Evolutionary conservation across 148 eudicot species (phyloP).

Genomic region (Pouteria glomerata): DNA sequence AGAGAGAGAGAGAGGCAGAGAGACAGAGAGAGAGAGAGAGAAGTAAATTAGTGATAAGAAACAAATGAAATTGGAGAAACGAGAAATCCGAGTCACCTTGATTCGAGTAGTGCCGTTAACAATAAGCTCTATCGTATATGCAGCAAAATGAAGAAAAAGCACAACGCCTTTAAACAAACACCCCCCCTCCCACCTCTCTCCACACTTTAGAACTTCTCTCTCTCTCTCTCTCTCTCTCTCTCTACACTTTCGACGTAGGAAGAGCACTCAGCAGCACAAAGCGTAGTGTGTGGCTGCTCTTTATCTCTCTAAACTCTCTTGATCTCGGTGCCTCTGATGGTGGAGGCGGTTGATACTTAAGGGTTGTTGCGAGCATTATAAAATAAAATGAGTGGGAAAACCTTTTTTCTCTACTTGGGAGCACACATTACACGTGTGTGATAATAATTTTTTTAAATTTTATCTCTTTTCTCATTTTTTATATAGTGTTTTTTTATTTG

Average conservation of each 20-base stretch:
- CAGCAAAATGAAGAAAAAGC: neutral
- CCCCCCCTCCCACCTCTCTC: too few species aligned
- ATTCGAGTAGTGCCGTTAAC: neutral
- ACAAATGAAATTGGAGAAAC: neutral
- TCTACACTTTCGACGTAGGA: too few species aligned
- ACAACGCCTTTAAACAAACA: neutral
- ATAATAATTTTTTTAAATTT: too few species aligned
- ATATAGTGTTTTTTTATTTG: too few species aligned
- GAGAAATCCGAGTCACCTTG: neutral
- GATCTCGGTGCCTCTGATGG: neutral
- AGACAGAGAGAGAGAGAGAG: neutral
- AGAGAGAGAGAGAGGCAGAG: too few species aligned
- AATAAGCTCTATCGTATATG: neutral
- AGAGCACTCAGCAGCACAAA: slow-evolving; percentile 6
- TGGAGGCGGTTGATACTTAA: neutral
- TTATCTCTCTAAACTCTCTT: neutral
- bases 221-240: neutral
- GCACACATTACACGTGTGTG: too few species aligned
- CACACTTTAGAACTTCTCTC: too few species aligned
- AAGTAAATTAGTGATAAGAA: neutral
- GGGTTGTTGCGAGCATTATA: neutral
- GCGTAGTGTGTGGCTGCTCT: neutral
- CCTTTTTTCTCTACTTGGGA: too few species aligned
- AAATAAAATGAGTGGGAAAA: too few species aligned
- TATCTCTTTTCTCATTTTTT: too few species aligned